phyloP scores from a whole-genome alignment of 345 rosid species.

The Lumnitzera littorea region DNA sequence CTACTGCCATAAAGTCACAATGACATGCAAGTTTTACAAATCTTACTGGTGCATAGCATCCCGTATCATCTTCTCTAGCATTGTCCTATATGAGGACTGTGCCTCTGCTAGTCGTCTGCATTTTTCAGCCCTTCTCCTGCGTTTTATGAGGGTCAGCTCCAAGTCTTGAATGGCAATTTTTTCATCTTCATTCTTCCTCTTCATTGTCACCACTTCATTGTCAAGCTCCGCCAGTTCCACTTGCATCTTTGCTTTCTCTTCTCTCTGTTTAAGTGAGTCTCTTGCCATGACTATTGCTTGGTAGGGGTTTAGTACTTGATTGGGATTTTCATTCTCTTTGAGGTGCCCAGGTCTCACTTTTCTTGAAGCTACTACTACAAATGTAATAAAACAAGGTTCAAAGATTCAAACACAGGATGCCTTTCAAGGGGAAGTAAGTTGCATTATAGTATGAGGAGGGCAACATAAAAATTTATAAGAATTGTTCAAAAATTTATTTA shows the following conservation, averaged over 20 bases:
- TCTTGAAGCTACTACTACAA: conserved; percentile 29
- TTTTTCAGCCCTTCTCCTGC: conserved; percentile 86
- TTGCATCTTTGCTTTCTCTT: conserved; percentile 56
- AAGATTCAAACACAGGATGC: not conserved
- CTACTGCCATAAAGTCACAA: too few relatives aligned
- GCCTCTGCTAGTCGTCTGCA: conserved; percentile 93
- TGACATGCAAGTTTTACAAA: not conserved
- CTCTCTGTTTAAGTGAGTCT: conserved; percentile 72
- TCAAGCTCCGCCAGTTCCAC: conserved; percentile 55
- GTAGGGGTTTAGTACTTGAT: conserved; percentile 53
- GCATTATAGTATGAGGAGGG: too few relatives aligned
- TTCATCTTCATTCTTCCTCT: conserved; percentile 58
- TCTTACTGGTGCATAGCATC: conserved; percentile 99
- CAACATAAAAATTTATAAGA: too few relatives aligned
- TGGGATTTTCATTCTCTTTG: conserved; percentile 76
- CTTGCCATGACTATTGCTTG: conserved; percentile 79
- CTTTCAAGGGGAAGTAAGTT: not conserved
- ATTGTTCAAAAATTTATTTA: too few relatives aligned
- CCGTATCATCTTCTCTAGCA: conserved; percentile 91
- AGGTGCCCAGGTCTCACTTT: conserved; percentile 29
- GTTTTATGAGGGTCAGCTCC: conserved; percentile 61
- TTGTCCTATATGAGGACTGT: conserved; percentile 72
- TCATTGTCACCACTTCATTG: conserved; percentile 50
- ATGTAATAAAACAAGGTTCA: not conserved
- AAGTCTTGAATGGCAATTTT: conserved; percentile 62